Evolutionary conservation across 495 filamentous ascomycete genomes (phyloP), one percentile per base, ranked within the genome.

Genomic region (Aspergillus steynii): DNA sequence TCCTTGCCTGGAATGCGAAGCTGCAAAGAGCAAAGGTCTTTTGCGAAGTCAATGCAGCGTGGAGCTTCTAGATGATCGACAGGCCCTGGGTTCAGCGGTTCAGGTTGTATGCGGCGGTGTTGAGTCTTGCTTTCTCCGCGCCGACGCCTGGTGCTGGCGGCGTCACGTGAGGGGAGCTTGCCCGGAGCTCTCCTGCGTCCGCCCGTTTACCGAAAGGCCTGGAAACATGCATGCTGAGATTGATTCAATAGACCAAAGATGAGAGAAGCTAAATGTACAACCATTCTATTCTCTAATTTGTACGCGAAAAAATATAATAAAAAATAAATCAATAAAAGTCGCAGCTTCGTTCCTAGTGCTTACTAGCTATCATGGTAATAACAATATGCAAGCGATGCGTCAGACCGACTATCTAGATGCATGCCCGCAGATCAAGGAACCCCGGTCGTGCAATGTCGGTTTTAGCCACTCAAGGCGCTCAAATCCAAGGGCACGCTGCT

Each of bases 401-500:
- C 14, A 34, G 5, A 26, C 27, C 37, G 32, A 55, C 12, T 45
- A 2, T 29, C 34, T 28, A 34, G 1, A 20, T 12, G 37, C 37
- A 42, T 12, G 37, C 9, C 37, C 37, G 37, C 37, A 42, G 37
- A 42, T 42, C 9, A 14, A 42, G 10, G 37, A 12, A 12, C 37
- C 37, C 37, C 10, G 37, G 37, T 42, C 37, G 12, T 42, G 37
- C 37, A 42, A 10, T 12, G 14, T 42, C 37, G 12, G 7, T 4
- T 14, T 68, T 62, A 79, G 28, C 70, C 72, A 55, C 68, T 68
- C 61, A 77, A 68, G 50, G 72, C 68, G 60, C 79, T 84, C 69
- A 99, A 75, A 78, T 99, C 91, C 68, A 98, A 81, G 47, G 95
- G 95, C 47, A 99, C 92, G 78, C 90, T 96, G 75, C 92, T 97